These are phyloP conservation scores for Arctostaphylos glauca DNA, from an alignment of 148 eudicot genomes.

Conservation along the genomic window DNA sequence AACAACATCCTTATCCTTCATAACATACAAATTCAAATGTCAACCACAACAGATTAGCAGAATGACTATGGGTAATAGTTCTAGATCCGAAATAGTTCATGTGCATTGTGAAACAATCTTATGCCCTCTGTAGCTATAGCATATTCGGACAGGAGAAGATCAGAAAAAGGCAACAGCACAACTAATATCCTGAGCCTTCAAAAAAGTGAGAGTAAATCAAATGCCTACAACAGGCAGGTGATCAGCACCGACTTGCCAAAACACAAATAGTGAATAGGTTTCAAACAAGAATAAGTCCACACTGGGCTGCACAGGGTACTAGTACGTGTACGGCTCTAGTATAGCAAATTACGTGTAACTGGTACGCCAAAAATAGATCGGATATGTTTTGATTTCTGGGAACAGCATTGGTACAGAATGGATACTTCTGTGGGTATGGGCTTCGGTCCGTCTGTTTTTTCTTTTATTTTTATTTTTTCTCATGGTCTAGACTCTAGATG, in stretches of 20 bases:
- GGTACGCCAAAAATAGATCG: too few relatives aligned
- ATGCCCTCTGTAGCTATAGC: neutral
- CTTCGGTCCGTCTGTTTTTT: too few relatives aligned
- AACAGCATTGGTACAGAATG: too few relatives aligned
- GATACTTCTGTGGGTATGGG: too few relatives aligned
- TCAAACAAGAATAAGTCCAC: neutral
- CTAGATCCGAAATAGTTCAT: neutral
- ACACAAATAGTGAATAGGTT: neutral
- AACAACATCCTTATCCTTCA: neutral
- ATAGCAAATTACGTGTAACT: neutral
- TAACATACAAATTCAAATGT: neutral
- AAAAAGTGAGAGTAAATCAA: neutral
- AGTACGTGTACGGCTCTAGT: too few relatives aligned
- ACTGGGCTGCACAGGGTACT: too few relatives aligned
- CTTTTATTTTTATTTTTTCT: too few relatives aligned
- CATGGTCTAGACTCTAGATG: too few relatives aligned
- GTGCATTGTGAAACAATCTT: neutral
- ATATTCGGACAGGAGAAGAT: neutral
- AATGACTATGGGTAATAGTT: constrained; percentile 1
- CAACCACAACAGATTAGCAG: neutral
- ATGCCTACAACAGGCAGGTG: neutral
- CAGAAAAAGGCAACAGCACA: neutral
- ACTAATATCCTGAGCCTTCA: neutral
- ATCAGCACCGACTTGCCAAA: neutral
- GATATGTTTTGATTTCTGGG: too few relatives aligned